Evolutionary conservation across 2,329 filamentous ascomycete species (phyloP).

Genomic region (Cytospora leucostoma): DNA sequence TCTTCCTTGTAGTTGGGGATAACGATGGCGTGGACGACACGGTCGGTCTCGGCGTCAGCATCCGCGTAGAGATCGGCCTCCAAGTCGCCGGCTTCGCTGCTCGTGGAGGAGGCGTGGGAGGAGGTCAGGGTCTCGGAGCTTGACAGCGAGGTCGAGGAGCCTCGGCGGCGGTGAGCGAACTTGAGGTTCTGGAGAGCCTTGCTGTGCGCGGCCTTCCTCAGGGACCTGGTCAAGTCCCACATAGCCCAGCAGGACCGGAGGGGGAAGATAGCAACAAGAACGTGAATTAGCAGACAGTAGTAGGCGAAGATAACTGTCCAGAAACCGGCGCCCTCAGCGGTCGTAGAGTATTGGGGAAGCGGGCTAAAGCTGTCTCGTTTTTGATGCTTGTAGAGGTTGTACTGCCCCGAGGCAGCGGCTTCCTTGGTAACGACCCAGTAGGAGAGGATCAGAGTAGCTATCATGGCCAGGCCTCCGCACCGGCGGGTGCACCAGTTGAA

Average conservation of each 20-base stretch:
- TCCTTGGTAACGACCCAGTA: constrained; percentile 59
- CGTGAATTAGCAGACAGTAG: constrained; percentile 66
- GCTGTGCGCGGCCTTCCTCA: constrained; percentile 49
- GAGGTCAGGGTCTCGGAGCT: constrained; percentile 57
- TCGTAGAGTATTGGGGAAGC: constrained; percentile 37
- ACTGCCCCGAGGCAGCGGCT: constrained; percentile 41
- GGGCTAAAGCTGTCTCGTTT: constrained; percentile 43
- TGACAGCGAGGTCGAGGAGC: constrained; percentile 56
- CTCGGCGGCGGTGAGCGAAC: constrained; percentile 49
- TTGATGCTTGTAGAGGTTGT: constrained; percentile 46
- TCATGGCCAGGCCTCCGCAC: constrained; percentile 57
- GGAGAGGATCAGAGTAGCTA: constrained; percentile 50
- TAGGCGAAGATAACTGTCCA: constrained; percentile 61
- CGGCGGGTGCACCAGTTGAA: constrained; percentile 57
- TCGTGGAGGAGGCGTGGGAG: constrained; percentile 48
- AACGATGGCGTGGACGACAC: constrained; percentile 65
- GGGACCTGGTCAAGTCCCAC: constrained; percentile 55
- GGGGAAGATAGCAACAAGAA: constrained; percentile 64
- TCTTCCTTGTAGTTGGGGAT: constrained; percentile 77
- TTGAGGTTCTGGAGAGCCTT: constrained; percentile 51
- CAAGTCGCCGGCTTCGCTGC: constrained; percentile 54
- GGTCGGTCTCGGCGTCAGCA: constrained; percentile 44
- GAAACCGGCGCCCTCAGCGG: constrained; percentile 46
- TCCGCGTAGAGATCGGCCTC: constrained; percentile 52
- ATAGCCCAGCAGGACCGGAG: constrained; percentile 63